These are phyloP conservation scores for Emydomyces testavorans DNA, from an alignment of 2,329 filamentous ascomycete species.

Conservation along the genomic window DNA sequence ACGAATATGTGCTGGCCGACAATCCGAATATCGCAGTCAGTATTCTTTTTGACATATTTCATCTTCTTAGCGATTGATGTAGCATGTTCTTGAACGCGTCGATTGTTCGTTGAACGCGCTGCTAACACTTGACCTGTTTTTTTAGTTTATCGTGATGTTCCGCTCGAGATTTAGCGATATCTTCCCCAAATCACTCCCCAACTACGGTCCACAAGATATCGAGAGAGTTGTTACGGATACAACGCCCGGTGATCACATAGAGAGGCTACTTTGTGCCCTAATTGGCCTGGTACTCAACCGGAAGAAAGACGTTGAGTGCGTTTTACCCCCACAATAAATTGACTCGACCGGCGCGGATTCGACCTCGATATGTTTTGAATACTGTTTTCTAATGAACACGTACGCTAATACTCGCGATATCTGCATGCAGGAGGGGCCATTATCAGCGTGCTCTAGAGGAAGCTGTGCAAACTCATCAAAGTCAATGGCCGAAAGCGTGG, in stretches of 20 bases:
- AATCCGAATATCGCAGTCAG: conserved; percentile 86
- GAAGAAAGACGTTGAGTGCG: conserved; percentile 98
- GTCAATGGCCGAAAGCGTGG: conserved; percentile 83
- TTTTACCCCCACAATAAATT: conserved; percentile 20
- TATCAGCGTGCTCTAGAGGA: conserved; percentile 91
- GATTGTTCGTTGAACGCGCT: conserved; percentile 24
- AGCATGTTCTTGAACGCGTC: conserved; percentile 19
- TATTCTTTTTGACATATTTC: conserved; percentile 24
- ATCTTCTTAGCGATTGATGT: background rate
- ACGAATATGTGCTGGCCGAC: conserved; percentile 81
- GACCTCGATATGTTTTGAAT: background rate
- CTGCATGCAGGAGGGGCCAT: conserved; percentile 61
- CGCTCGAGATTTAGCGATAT: conserved; percentile 81
- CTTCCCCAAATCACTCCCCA: conserved; percentile 74
- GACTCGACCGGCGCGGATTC: background rate
- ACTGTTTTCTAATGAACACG: background rate
- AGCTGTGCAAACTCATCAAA: conserved; percentile 70
- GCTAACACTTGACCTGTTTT: conserved; percentile 26
- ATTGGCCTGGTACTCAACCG: conserved; percentile 82
- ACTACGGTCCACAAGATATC: conserved; percentile 91
- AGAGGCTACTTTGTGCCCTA: conserved; percentile 79
- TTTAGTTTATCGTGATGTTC: conserved; percentile 95
- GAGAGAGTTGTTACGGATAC: conserved; percentile 72
- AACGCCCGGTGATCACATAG: conserved; percentile 70
- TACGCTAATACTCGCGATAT: conserved; percentile 8